Conservation (phyloP, 768 basidiomycete genomes). For the Mycena crocata region DNA sequence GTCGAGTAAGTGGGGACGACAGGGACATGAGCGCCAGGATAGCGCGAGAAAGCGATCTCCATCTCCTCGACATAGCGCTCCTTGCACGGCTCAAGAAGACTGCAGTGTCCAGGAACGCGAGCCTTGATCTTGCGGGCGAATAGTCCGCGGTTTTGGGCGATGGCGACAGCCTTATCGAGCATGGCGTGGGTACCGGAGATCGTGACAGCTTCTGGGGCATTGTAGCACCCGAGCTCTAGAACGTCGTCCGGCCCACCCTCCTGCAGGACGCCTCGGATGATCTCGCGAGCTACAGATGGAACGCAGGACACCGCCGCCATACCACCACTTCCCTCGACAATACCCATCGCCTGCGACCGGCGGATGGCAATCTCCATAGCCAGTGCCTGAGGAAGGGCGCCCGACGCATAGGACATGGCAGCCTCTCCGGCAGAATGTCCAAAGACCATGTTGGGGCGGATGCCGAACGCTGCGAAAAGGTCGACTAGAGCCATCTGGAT, state of each 20-base stretch:
- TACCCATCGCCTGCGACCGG: conserved; percentile 47
- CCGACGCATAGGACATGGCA: conserved; percentile 46
- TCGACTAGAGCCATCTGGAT: conserved; percentile 49
- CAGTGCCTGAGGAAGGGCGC: conserved; percentile 41
- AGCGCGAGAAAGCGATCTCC: conserved; percentile 44
- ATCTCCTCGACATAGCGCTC: conserved; percentile 41
- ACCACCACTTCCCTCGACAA: conserved; percentile 47
- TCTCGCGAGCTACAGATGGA: conserved; percentile 37
- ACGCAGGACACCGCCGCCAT: conserved; percentile 59
- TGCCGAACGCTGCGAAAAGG: conserved; percentile 35
- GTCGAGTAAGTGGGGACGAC: conserved; percentile 51
- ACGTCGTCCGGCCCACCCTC: conserved; percentile 19
- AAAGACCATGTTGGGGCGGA: conserved; percentile 40
- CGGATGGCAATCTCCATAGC: conserved; percentile 48
- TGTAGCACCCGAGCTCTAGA: conserved; percentile 57
- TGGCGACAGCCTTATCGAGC: conserved; percentile 45
- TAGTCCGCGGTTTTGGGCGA: conserved; percentile 42
- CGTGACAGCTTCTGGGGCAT: conserved; percentile 50
- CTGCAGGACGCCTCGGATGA: conserved; percentile 37
- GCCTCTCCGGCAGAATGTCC: conserved; percentile 53
- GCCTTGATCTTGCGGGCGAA: conserved; percentile 53
- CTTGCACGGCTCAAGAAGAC: conserved; percentile 50
- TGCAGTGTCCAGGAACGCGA: conserved; percentile 52
- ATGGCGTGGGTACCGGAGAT: conserved; percentile 46
- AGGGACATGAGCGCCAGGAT: conserved; percentile 43